phyloP scores from a whole-genome alignment of 106 monocot species.

The Allium cepa region DNA sequence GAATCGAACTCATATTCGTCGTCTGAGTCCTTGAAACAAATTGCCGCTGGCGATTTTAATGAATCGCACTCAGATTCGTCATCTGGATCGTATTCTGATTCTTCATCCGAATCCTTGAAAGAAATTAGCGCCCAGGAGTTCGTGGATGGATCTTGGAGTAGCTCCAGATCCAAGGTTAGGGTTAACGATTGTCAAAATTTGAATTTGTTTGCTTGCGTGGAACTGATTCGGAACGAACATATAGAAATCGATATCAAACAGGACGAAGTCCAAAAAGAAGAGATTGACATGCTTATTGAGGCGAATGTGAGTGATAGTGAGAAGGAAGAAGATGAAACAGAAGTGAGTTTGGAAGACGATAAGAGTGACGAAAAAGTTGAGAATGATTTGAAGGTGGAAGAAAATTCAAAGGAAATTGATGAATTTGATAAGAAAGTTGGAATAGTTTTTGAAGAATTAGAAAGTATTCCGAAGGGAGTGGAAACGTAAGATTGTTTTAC shows the following conservation, averaged over 20 bases:
- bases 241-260: conserved; percentile 30
- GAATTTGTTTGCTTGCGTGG: conserved; percentile 89
- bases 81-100: conserved; percentile 27
- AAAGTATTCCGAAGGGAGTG: conserved; percentile 52
- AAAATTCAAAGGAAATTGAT: conserved; percentile 30
- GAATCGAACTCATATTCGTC: conserved; percentile 35
- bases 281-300: conserved; percentile 9
- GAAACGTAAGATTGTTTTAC: conserved; percentile 56
- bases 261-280: conserved; percentile 11
- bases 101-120: conserved; percentile 36
- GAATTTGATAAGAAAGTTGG: conserved; percentile 63
- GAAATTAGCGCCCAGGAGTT: conserved; percentile 54
- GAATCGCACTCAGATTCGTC: too few species aligned
- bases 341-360: conserved; percentile 23
- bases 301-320: conserved; percentile 16
- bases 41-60: conserved; percentile 40
- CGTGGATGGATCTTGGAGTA: conserved; percentile 7
- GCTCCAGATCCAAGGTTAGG: conserved; percentile 57
- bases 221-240: conserved; percentile 91
- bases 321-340: conserved; percentile 90
- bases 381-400: conserved; percentile 4
- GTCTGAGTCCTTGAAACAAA: conserved; percentile 43
- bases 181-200: conserved; percentile 20
- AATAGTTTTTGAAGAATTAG: conserved; percentile 67
- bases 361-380: conserved; percentile 1